phyloP scores from a whole-genome alignment of 2,329 filamentous ascomycete genomes.

The Keithomyces neogunnii region DNA sequence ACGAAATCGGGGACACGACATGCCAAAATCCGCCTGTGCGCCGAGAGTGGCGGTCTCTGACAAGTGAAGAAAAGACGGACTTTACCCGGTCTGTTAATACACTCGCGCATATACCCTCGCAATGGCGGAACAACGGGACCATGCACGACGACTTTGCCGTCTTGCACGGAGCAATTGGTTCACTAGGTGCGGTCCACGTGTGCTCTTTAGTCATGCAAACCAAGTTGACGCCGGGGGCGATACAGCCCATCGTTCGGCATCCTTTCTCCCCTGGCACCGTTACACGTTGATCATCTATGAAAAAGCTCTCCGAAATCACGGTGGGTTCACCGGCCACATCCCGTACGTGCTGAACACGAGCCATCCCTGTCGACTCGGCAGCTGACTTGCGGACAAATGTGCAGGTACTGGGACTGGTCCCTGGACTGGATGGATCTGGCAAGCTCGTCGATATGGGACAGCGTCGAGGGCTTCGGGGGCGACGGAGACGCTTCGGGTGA shows the following conservation, averaged over 20 bases:
- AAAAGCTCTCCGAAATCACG: neutral
- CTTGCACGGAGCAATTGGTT: constrained; percentile 5
- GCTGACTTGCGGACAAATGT: neutral
- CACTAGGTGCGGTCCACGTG: neutral
- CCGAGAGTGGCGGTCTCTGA: constrained; percentile 5
- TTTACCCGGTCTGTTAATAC: constrained; percentile 1
- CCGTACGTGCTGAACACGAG: neutral
- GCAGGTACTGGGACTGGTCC: constrained; percentile 9
- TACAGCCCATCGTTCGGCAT: constrained; percentile 6
- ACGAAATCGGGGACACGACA: neutral
- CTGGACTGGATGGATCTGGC: constrained; percentile 11
- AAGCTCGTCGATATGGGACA: constrained; percentile 10
- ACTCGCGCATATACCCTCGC: neutral
- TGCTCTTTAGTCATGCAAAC: neutral
- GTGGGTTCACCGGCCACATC: neutral
- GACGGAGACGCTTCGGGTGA: constrained; percentile 7
- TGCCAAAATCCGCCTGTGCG: neutral
- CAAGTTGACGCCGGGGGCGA: neutral
- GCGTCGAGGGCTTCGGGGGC: constrained; percentile 10
- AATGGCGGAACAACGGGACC: neutral
- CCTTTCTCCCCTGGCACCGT: constrained; percentile 6
- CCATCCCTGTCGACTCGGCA: neutral
- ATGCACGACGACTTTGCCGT: constrained; percentile 5
- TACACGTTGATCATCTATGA: neutral
- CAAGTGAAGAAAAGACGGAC: neutral